Base-by-base conservation (phyloP, 2,329 filamentous ascomycete genomes). In the Penicillium palitans region DNA sequence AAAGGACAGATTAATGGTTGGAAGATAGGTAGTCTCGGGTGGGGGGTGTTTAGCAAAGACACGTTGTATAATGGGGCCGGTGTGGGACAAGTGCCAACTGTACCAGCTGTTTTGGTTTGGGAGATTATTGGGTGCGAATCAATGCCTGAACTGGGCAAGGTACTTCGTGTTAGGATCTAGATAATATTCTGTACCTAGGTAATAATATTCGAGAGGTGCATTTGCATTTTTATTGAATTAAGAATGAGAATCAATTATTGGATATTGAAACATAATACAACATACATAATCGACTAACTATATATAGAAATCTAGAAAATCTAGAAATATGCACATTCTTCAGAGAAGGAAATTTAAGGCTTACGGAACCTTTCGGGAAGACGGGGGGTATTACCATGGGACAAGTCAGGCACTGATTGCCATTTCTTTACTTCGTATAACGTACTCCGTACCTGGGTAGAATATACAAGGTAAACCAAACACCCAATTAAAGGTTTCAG, bases 21-120 rank as follows among this genome's bases (percentile, higher is more conserved):
- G 45, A 49, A 33, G 37, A 53, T 47, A 33, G 25, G 33, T 35
- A 29, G 46, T 52, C 41, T 57, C 29, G 33, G 50, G 60, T 61
- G 60, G 60, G 60, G 50, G 52, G 46, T 50, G 29, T 49, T 44
- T 33, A 57, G 41, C 48, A 52, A 52, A 46, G 59, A 62, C 61
- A 64, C 61, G 61, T 61, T 63, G 59, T 49, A 62, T 52, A 53
- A 60, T 60, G 61, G 61, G 55, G 55, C 61, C 40, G 25, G 33
- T 56, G 60, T 58, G 60, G 60, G 44, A 62, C 60, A 44, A 45
- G 19, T 54, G 42, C 51, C 51, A 53, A 41, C 40, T 27, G 29
- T 52, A 21, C 49, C 37, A 52, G 25, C 8, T 24, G 51, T 46
- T 53, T 19, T 27, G 25, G 12, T 10, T 35, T 53, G 15, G 15